phyloP scores from a whole-genome alignment of 2,329 filamentous ascomycete genomes.

The Penicillium sp. region DNA sequence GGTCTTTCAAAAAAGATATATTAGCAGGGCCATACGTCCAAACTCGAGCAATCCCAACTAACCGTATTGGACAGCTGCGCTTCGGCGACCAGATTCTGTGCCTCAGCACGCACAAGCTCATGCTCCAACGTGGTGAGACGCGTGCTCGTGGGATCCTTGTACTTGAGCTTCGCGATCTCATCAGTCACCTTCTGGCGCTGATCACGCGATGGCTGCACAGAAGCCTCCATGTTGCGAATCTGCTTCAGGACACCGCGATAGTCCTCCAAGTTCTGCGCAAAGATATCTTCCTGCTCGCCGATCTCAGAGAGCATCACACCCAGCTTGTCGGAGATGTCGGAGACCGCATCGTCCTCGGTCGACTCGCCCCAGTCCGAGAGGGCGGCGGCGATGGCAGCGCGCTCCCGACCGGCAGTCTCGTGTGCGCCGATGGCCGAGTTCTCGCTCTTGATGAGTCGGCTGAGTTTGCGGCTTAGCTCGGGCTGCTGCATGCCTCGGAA shows the following conservation, averaged over 20 bases:
- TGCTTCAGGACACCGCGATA: constrained; percentile 80
- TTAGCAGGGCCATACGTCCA: constrained; percentile 7
- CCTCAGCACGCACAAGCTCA: constrained; percentile 93
- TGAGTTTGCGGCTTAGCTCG: constrained; percentile 85
- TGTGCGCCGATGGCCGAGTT: constrained; percentile 85
- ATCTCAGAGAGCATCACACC: constrained; percentile 90
- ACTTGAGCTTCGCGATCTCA: constrained; percentile 88
- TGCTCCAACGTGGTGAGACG: constrained; percentile 86
- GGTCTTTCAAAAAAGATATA: constrained; percentile 57
- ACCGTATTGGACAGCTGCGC: constrained; percentile 95
- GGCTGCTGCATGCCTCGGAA: constrained; percentile 83
- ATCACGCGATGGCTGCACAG: constrained; percentile 89
- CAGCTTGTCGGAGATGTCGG: constrained; percentile 92
- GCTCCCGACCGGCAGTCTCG: constrained; percentile 82
- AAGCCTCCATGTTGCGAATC: constrained; percentile 93
- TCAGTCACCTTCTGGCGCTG: constrained; percentile 85
- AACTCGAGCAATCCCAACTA: constrained; percentile 40
- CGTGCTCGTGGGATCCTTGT: constrained; percentile 84
- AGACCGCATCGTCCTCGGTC: constrained; percentile 82
- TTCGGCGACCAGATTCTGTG: constrained; percentile 93
- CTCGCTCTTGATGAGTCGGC: constrained; percentile 90
- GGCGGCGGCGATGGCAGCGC: constrained; percentile 80
- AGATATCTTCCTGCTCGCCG: constrained; percentile 88
- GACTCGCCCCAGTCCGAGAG: constrained; percentile 96
- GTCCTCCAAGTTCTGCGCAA: constrained; percentile 84